Base-by-base conservation (phyloP, 2,329 filamentous ascomycete genomes). In the Xylaria sp. region DNA sequence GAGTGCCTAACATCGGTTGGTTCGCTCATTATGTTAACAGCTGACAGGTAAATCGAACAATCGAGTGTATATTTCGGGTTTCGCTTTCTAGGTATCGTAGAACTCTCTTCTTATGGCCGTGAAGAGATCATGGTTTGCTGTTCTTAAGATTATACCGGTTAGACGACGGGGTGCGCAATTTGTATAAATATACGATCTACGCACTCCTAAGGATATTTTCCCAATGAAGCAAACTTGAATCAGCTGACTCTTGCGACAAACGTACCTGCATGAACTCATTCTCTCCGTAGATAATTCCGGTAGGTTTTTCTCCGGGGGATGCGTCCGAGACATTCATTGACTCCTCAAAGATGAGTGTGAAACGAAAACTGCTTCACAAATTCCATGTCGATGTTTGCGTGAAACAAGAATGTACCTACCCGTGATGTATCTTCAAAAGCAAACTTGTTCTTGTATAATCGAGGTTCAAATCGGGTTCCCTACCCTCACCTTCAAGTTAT, bases 1-100 rank as follows among this genome's bases (percentile, higher is more conserved):
- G 59, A 51, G 12, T 61, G 44, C 37, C 21, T 61, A 5, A 61
- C n/a, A 47, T 60, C 57, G 23, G 21, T 29, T 29, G 60, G 21
- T 47, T 53, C 50, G 5, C 48, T 54, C 47, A 54, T 54, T 0
- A 12, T 40, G 37, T 44, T 8, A 3, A 29, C 3, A 13, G 13
- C 1, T 29, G 3, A 21, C 32, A 5, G 0, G 5, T 25, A 12
- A 23, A 48, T 48, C 9, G 9, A 23, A 23, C 21, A 25, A 23
- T 12, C 13, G 44, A 48, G 9, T 23, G 8, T 23, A n/a, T 23
- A 9, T 48, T 21, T 48, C 13, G 12, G 21, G 44, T 48, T 48
- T 48, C 3, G 44, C 13, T 13, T 23, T 23, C 21, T 12, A 48
- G 21, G 9, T 13, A 9, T 23, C 9, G 18, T 18, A 21, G 44